Base-by-base conservation (phyloP, 2,329 filamentous ascomycete species). In the Exophiala sp. region DNA sequence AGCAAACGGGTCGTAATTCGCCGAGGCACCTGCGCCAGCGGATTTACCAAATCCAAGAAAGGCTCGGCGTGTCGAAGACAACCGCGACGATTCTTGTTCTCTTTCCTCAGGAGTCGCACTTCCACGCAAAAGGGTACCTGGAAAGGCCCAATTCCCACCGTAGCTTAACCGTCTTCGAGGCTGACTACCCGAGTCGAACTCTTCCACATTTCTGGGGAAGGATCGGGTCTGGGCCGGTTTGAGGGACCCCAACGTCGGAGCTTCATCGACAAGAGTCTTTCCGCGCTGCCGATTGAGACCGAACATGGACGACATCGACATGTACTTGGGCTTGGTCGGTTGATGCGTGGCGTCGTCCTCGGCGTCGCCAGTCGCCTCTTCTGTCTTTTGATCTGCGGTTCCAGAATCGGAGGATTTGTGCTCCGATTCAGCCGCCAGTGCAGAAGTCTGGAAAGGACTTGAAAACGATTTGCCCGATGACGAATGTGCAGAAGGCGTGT, bases 191-290 rank as follows among this genome's bases (percentile, higher is more conserved):
- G 73, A 68, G 57, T 80, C 77, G 34, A 73, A 63, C 7, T 74
- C 74, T 35, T 81, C 75, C 24, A 71, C 42, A 54, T 75, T 73
- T 29, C 79, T 71, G 11, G 81, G 81, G 61, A 83, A 76, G n/a
- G 80, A 83, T 55, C 82, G 80, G 53, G 79, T 82, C 55, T 83
- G 79, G 1, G 74, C 72, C 41, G 76, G 67, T 56, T 80, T 81
- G 54, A 82, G 63, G n/a, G 75, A 75, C 13, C 80, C 80, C 23
- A 81, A 61, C 32, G 74, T 64, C 35, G 78, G 78, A 2, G 79
- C 77, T 24, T 81, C 76, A 55, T 80, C 77, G 2, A 75, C 74
- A 29, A 77, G 65, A 0, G 79, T 80, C 67, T 83, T 83, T 3
- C 78, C 77, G 53, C 80, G 74, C 58, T 78, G 78, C 24, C 80